Percentiles rank a stretch among this genome's conserved stretches.
Evolutionary conservation across 2,329 filamentous ascomycete species (phyloP).

Genomic region (Clarireedia homoeocarpa): DNA sequence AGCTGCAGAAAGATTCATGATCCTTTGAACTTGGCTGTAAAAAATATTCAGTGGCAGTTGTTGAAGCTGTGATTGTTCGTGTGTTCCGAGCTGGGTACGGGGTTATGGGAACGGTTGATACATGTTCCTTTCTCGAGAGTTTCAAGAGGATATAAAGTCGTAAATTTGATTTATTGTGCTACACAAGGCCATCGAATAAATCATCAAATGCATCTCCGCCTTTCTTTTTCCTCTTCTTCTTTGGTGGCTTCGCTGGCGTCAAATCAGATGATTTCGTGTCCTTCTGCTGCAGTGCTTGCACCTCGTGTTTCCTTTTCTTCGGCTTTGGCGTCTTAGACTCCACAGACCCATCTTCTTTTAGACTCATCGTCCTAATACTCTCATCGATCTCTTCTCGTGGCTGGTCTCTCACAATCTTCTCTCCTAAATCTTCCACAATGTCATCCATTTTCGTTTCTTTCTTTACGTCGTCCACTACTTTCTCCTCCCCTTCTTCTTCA

Average conservation of each 20-base stretch:
- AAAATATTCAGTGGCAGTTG: too few relatives aligned
- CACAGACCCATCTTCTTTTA: background rate
- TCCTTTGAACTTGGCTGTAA: too few relatives aligned
- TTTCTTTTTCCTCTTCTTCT: constrained; percentile 52
- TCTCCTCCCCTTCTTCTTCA: constrained; percentile 11
- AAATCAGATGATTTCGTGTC: constrained; percentile 13
- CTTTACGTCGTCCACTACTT: background rate
- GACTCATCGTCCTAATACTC: background rate
- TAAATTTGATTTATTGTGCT: background rate
- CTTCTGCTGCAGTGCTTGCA: constrained; percentile 1
- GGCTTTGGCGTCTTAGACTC: constrained; percentile 17
- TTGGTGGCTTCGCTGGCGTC: constrained; percentile 33
- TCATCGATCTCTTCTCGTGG: constrained; percentile 8
- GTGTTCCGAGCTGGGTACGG: too few relatives aligned
- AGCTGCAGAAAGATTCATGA: too few relatives aligned
- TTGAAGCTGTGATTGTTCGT: too few relatives aligned
- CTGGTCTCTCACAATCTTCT: constrained; percentile 27
- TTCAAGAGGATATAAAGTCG: background rate
- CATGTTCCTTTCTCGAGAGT: too few relatives aligned
- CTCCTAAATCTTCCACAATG: constrained; percentile 21
- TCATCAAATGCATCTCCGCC: constrained; percentile 64
- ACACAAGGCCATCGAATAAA: constrained; percentile 56
- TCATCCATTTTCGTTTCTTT: background rate
- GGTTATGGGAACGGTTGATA: too few relatives aligned
- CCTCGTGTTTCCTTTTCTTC: constrained; percentile 17